These are phyloP conservation scores for Catunica adiposa DNA, from an alignment of 2,329 filamentous ascomycete species.

Conservation along the genomic window DNA sequence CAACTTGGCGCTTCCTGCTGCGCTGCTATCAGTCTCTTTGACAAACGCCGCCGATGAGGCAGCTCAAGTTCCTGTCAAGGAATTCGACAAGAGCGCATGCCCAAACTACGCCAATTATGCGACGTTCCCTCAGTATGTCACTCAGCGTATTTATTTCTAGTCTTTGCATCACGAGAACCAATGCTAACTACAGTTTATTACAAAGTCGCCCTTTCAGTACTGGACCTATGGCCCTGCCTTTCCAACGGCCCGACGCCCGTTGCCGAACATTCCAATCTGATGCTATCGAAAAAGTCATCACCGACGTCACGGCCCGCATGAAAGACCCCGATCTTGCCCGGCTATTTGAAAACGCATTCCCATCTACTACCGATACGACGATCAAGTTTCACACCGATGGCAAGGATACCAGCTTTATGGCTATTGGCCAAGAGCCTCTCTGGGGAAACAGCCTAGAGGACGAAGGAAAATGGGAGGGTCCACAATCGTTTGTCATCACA, in stretches of 20 bases:
- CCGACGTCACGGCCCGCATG: conserved; percentile 63
- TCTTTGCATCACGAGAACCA: neutral
- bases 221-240: conserved; percentile 66
- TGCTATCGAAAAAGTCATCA: conserved; percentile 74
- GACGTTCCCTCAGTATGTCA: conserved; percentile 24
- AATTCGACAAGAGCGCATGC: conserved; percentile 20
- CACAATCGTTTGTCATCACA: conserved; percentile 85
- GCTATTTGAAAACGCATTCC: conserved; percentile 89
- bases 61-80: conserved; percentile 2
- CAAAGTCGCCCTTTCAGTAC: conserved; percentile 59
- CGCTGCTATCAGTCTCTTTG: conserved; percentile 1
- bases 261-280: conserved; percentile 85
- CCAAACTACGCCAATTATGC: conserved; percentile 28
- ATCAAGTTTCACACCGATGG: conserved; percentile 70
- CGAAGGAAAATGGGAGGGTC: conserved; percentile 57
- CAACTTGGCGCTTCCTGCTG: conserved; percentile 4
- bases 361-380: conserved; percentile 80
- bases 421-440: conserved; percentile 22
- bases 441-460: conserved; percentile 23
- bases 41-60: neutral
- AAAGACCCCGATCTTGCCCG: conserved; percentile 75
- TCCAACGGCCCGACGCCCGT: conserved; percentile 60
- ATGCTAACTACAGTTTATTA: conserved; percentile 3
- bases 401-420: conserved; percentile 22
- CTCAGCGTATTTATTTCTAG: neutral